phyloP scores from a whole-genome alignment of 176 grass and related monocot genomes.

The Secale cereale region DNA sequence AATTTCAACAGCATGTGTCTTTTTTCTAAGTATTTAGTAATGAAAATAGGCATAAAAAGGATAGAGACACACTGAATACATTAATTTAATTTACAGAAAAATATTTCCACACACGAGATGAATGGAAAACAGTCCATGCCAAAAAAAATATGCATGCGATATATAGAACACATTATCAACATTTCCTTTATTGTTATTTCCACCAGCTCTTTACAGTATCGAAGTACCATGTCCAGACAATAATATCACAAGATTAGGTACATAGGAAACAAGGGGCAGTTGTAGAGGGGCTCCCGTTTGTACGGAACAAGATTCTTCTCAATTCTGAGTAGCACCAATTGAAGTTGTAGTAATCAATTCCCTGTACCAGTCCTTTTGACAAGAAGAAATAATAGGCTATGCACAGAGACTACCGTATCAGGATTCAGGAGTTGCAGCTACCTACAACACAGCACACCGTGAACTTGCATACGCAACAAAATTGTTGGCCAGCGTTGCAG shows the following conservation, averaged over 20 bases:
- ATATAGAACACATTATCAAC: background rate
- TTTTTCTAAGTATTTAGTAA: background rate
- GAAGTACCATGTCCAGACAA: background rate
- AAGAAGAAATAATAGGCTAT: conserved; percentile 5
- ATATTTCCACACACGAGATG: background rate
- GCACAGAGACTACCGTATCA: conserved; percentile 18
- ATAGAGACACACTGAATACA: background rate
- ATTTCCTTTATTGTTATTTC: background rate
- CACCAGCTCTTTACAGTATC: background rate
- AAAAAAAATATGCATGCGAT: background rate
- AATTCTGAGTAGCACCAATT: background rate
- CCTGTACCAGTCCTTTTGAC: background rate
- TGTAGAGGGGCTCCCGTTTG: background rate
- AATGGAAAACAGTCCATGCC: background rate
- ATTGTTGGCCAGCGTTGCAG: conserved; percentile 14
- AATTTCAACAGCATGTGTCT: background rate
- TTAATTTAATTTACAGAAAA: background rate
- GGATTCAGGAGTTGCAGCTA: conserved; percentile 6
- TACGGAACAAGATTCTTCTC: background rate
- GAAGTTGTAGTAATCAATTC: background rate
- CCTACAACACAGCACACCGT: conserved; percentile 6
- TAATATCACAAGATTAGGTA: background rate
- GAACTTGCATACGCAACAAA: conserved; percentile 20
- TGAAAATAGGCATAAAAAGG: background rate
- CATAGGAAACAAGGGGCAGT: background rate